Evolutionary conservation across 2,329 filamentous ascomycete genomes (phyloP).

Genomic region (Pyrenochaeta sp.): DNA sequence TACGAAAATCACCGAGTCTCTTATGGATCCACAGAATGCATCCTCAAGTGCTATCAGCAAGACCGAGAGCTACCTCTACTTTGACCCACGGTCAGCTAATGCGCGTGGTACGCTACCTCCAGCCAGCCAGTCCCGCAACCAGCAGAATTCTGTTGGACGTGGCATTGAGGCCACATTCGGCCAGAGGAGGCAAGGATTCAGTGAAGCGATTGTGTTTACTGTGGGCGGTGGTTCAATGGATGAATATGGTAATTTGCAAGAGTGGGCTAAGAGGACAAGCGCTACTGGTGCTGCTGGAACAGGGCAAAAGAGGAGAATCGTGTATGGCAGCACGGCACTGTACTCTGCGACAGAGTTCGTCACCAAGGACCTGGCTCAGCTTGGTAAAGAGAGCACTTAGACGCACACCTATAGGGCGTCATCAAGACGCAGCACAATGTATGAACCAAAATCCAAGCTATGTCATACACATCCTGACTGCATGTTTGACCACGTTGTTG

Average conservation of each 20-base stretch:
- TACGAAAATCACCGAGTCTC: slow-evolving; percentile 96
- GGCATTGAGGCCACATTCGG: slow-evolving; percentile 88
- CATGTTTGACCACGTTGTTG: no score
- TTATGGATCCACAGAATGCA: slow-evolving; percentile 94
- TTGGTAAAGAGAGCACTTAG: slow-evolving; percentile 61
- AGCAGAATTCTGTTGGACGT: slow-evolving; percentile 52
- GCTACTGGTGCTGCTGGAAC: slow-evolving; percentile 61
- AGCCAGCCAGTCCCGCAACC: slow-evolving; percentile 65
- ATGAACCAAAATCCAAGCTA: background rate
- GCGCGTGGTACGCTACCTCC: slow-evolving; percentile 91
- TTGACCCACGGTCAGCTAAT: slow-evolving; percentile 92
- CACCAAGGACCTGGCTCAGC: slow-evolving; percentile 62
- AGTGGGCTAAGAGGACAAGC: slow-evolving; percentile 86
- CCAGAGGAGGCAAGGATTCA: slow-evolving; percentile 87
- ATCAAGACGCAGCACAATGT: background rate
- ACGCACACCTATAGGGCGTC: background rate
- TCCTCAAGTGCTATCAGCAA: slow-evolving; percentile 93
- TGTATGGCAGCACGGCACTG: slow-evolving; percentile 90
- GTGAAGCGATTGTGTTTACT: slow-evolving; percentile 91
- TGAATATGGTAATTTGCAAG: slow-evolving; percentile 96
- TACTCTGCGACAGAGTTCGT: slow-evolving; percentile 71
- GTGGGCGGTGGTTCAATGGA: slow-evolving; percentile 97
- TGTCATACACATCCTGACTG: background rate
- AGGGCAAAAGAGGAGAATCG: slow-evolving; percentile 77
- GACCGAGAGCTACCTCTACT: slow-evolving; percentile 96